A percentile compares a stretch with the other conserved stretches of the same genome.
Conservation (phyloP, 257 asterid genomes). For the Solanum bulbocastanum region DNA sequence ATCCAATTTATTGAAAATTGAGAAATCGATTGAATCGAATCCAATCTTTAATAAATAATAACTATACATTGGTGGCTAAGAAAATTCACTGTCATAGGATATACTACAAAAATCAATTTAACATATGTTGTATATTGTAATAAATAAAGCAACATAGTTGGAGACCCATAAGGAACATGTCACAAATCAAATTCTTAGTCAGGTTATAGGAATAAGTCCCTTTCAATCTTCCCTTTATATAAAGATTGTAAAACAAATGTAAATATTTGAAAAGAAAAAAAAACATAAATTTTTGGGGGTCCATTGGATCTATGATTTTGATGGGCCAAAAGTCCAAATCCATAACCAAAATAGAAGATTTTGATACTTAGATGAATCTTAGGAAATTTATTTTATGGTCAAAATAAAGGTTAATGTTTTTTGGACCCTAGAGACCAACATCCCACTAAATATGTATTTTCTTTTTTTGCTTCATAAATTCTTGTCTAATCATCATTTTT, state of each 20-base stretch:
- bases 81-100: not conserved
- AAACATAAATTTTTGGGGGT: not conserved
- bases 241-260: not conserved
- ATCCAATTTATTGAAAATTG: not conserved
- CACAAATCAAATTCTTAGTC: not conserved
- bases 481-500: not conserved
- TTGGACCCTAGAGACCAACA: not conserved
- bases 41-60: not conserved
- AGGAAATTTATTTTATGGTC: not conserved
- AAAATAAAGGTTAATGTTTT: not conserved
- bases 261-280: not conserved
- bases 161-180: not conserved
- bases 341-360: not conserved
- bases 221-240: not conserved
- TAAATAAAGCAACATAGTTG: not conserved
- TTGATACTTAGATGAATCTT: not conserved
- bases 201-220: not conserved
- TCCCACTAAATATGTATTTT: constrained; percentile 5
- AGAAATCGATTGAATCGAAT: not conserved
- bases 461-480: not conserved
- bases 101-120: not conserved
- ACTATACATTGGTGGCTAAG: not conserved
- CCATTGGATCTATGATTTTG: not conserved
- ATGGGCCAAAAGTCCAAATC: not conserved
- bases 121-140: not conserved